Conservation (phyloP, 768 basidiomycete species). For the Boletus vermiculosoides region DNA sequence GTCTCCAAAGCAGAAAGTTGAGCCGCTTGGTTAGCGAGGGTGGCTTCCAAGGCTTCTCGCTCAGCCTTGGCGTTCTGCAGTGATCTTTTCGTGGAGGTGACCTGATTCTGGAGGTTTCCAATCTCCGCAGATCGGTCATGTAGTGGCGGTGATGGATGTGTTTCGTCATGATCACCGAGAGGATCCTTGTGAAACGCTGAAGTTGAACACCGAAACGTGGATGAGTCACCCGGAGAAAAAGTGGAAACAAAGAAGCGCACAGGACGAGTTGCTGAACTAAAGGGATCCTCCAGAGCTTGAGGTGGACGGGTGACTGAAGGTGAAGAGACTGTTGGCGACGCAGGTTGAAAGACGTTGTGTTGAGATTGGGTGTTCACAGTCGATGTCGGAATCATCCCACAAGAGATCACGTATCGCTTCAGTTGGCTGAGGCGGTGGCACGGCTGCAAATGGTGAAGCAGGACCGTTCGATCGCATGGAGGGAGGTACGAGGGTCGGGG, state of each 20-base stretch:
- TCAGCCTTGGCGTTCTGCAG: slow-evolving; percentile 65
- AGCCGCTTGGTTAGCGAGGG: slow-evolving; percentile 62
- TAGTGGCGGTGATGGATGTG: slow-evolving; percentile 47
- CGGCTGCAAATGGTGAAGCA: slow-evolving; percentile 39
- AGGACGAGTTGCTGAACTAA: slow-evolving; percentile 36
- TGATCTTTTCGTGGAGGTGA: slow-evolving; percentile 74
- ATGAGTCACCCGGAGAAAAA: slow-evolving; percentile 6
- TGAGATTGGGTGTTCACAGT: slow-evolving; percentile 40
- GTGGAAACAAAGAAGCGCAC: slow-evolving; percentile 13
- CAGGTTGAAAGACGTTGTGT: slow-evolving; percentile 26
- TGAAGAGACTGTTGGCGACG: slow-evolving; percentile 30
- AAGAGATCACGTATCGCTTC: slow-evolving; percentile 45
- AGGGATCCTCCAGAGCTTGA: slow-evolving; percentile 46
- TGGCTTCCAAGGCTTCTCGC: slow-evolving; percentile 62
- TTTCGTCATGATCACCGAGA: slow-evolving; percentile 66
- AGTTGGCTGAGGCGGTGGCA: slow-evolving; percentile 36
- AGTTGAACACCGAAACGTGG: not conserved
- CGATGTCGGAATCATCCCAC: slow-evolving; percentile 50
- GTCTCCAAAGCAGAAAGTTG: slow-evolving; percentile 80
- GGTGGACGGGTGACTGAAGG: slow-evolving; percentile 23
- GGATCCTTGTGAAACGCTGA: slow-evolving; percentile 47
- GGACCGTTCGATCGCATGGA: slow-evolving; percentile 55
- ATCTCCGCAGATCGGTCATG: slow-evolving; percentile 83
- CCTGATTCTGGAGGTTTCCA: slow-evolving; percentile 82
- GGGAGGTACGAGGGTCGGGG: slow-evolving; percentile 77